Base-by-base conservation (phyloP, 768 basidiomycete genomes). In the Mycena alexandri region DNA sequence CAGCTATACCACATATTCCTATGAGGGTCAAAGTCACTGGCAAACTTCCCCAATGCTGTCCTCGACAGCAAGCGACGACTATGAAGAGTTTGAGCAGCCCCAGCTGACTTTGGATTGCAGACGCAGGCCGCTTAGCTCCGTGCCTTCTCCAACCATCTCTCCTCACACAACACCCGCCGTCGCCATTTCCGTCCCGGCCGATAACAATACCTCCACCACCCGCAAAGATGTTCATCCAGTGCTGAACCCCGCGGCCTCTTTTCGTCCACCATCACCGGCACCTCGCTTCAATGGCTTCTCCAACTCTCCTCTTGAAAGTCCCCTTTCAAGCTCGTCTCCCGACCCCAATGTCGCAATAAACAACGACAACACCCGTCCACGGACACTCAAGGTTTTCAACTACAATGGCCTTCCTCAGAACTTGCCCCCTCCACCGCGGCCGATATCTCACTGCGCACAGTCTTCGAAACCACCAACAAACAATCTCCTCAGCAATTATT, bases 401-500 rank as follows among this genome's bases (percentile, higher is more conserved):
- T 83, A 86, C 38, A 38, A 38, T 86, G 85, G 85, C 75, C 82
- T 86, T 75, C 85, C 85, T 57, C 82, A 84, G 50, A 84, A 75
- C 53, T 74, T 86, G 34, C 85, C 85, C 42, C 80, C 79, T 46
- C 82, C 82, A 29, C 85, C 85, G 65, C 80, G 82, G 51, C 82
- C 84, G 75, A 78, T 78, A 46, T 81, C 81, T 53, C 79, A 67
- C 74, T 80, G 79, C 77, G 36, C 61, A 10, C 61, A 77, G 72
- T 70, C 73, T 56, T 75, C 78, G 36, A 38, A 68, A 55, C 73
- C 76, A 71, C 36, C 66, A 71, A 74, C 82, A 66, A 68, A 75
- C 68, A 74, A 79, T 47, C 63, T 57, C 63, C 79, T 79, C 74
- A 79, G 82, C 34, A 82, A 82, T 57, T 87, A 87, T 67, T 76